phyloP scores from a whole-genome alignment of 495 filamentous ascomycete genomes.

The Penicillium waksmanii region DNA sequence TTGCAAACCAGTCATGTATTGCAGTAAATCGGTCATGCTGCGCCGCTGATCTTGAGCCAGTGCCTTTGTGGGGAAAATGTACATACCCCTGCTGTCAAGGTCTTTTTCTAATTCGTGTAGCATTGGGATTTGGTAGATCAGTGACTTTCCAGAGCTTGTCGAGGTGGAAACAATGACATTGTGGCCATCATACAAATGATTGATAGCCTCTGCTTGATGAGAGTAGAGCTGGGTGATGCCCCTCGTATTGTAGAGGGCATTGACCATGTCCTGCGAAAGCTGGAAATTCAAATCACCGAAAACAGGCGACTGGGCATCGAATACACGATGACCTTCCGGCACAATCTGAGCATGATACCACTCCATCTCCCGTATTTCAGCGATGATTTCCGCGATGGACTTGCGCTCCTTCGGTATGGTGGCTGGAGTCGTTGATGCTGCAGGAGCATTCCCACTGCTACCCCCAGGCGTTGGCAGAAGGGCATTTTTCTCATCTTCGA shows the following conservation, averaged over 20 bases:
- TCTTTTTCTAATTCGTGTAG: conserved; percentile 85
- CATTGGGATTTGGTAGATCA: conserved; percentile 96
- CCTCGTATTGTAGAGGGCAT: conserved; percentile 89
- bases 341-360: conserved; percentile 96
- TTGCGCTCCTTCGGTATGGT: conserved; percentile 84
- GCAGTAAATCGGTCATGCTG: conserved; percentile 81
- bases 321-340: conserved; percentile 89
- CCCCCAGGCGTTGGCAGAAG: conserved; percentile 55
- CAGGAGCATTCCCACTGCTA: conserved; percentile 53
- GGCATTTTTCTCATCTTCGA: conserved; percentile 53
- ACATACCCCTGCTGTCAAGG: conserved; percentile 80
- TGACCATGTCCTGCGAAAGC: conserved; percentile 87
- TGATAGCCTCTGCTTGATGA: conserved; percentile 95
- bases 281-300: conserved; percentile 86
- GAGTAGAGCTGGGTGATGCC: conserved; percentile 87
- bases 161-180: conserved; percentile 94
- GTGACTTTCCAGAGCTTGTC: conserved; percentile 92
- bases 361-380: conserved; percentile 76
- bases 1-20: conserved; percentile 77
- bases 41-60: conserved; percentile 93
- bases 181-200: conserved; percentile 77
- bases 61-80: conserved; percentile 98
- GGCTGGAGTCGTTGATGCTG: conserved; percentile 49
- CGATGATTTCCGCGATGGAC: conserved; percentile 80
- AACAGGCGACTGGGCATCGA: conserved; percentile 81